These are phyloP conservation scores for Blastomyces gilchristii DNA, from an alignment of 2,329 filamentous ascomycete species.

Conservation along the genomic window DNA sequence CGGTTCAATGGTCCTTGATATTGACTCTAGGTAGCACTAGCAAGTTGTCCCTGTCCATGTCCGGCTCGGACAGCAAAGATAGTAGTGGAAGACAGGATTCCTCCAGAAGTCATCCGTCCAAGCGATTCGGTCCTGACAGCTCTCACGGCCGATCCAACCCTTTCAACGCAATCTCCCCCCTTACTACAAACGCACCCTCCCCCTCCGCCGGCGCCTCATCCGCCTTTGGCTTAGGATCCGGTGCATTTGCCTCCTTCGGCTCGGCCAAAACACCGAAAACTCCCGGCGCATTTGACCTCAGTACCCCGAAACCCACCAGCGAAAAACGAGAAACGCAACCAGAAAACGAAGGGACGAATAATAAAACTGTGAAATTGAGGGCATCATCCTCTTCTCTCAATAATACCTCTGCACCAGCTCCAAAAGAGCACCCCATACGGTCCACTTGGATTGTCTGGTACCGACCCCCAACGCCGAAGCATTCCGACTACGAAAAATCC, in stretches of 20 bases:
- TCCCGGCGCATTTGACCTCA: slow-evolving; percentile 65
- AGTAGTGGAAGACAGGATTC: slow-evolving; percentile 45
- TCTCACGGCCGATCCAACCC: slow-evolving; percentile 65
- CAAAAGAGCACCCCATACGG: slow-evolving; percentile 54
- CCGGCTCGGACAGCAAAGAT: slow-evolving; percentile 47
- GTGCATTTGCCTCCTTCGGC: slow-evolving; percentile 93
- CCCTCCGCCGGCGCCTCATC: slow-evolving; percentile 69
- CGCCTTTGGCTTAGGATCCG: slow-evolving; percentile 87
- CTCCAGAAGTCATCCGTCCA: slow-evolving; percentile 55
- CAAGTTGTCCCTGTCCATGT: slow-evolving; percentile 84
- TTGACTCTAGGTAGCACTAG: slow-evolving; percentile 49
- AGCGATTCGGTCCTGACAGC: slow-evolving; percentile 63
- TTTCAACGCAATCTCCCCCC: slow-evolving; percentile 64
- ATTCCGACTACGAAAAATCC: slow-evolving; percentile 96
- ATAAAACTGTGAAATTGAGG: slow-evolving; percentile 30
- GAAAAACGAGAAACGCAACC: slow-evolving; percentile 54
- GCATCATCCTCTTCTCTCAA: slow-evolving; percentile 33
- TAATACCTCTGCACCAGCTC: slow-evolving; percentile 19
- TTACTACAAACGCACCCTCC: slow-evolving; percentile 59
- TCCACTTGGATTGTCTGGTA: slow-evolving; percentile 97
- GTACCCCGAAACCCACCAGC: slow-evolving; percentile 42
- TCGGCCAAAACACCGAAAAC: slow-evolving; percentile 78
- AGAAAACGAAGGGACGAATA: slow-evolving; percentile 24
- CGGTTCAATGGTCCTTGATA: slow-evolving; percentile 18
- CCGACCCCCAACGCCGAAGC: slow-evolving; percentile 90